phyloP scores from a whole-genome alignment of 2,329 filamentous ascomycete genomes.

The Didymella pinodella region DNA sequence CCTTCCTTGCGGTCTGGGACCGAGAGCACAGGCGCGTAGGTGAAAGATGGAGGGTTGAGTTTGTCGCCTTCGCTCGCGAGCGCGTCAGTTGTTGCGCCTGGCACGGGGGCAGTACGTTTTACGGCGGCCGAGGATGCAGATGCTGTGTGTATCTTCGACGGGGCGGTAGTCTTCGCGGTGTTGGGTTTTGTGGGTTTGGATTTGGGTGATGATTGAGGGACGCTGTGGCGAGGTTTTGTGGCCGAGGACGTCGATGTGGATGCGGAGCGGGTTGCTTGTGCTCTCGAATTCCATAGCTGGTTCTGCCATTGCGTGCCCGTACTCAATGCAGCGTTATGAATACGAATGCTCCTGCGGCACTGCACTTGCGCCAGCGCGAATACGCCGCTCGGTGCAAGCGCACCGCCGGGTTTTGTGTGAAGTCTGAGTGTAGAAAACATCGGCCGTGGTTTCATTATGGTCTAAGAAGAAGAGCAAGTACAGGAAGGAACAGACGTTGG shows the following conservation, averaged over 20 bases:
- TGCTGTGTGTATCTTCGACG: constrained; percentile 17
- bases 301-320: background rate
- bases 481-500: background rate
- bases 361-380: constrained; percentile 7
- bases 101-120: constrained; percentile 6
- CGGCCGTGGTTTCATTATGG: constrained; percentile 37
- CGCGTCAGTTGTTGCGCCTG: constrained; percentile 5
- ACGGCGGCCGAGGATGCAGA: background rate
- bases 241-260: constrained; percentile 6
- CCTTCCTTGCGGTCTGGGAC: constrained; percentile 64
- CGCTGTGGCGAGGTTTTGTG: constrained; percentile 4
- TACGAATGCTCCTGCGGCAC: background rate
- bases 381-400: constrained; percentile 1
- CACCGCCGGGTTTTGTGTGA: constrained; percentile 5
- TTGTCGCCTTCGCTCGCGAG: constrained; percentile 26
- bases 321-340: background rate
- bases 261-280: constrained; percentile 1
- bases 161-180: constrained; percentile 8
- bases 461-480: background rate
- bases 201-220: background rate
- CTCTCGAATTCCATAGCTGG: background rate
- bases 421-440: constrained; percentile 17
- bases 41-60: constrained; percentile 76
- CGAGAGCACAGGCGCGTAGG: constrained; percentile 73
- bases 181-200: background rate